Percentiles rank a stretch among this genome's conserved stretches.
Evolutionary conservation across 495 filamentous ascomycete genomes (phyloP).

Genomic region (Poronia punctata): DNA sequence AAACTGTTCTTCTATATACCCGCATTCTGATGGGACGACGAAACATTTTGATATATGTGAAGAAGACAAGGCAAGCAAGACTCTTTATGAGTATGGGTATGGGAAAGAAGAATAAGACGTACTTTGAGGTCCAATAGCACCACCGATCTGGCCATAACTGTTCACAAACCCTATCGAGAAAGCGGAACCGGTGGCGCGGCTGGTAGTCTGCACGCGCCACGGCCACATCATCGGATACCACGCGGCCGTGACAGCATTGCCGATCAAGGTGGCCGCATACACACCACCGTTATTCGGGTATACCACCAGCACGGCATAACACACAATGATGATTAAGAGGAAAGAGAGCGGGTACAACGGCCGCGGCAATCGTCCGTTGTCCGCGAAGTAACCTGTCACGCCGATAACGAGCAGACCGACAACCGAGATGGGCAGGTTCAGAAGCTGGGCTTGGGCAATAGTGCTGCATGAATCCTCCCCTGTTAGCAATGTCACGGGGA

Average conservation of each 20-base stretch:
- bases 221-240: slow-evolving; percentile 43
- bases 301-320: slow-evolving; percentile 35
- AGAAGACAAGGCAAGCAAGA: too few species aligned
- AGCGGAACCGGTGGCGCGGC: slow-evolving; percentile 35
- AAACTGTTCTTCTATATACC: too few species aligned
- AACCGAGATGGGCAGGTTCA: slow-evolving; percentile 34
- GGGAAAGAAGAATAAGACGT: too few species aligned
- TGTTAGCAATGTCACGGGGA: slow-evolving; percentile 6
- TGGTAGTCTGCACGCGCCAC: slow-evolving; percentile 36
- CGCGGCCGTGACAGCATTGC: slow-evolving; percentile 27
- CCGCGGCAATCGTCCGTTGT: slow-evolving; percentile 34
- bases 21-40: too few species aligned
- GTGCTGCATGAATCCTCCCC: slow-evolving; percentile 18
- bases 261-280: slow-evolving; percentile 37
- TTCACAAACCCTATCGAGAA: slow-evolving; percentile 41
- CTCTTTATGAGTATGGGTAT: too few species aligned
- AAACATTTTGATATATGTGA: too few species aligned
- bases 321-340: slow-evolving; percentile 33
- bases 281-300: slow-evolving; percentile 34
- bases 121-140: slow-evolving; percentile 28
- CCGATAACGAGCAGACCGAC: slow-evolving; percentile 31
- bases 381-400: slow-evolving; percentile 32
- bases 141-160: slow-evolving; percentile 34
- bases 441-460: slow-evolving; percentile 32
- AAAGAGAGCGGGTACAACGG: slow-evolving; percentile 37